Percentiles rank a stretch among this genome's conserved stretches.
Evolutionary conservation across 441 rosid genomes (phyloP).

Genomic region (Populus tomentosa): DNA sequence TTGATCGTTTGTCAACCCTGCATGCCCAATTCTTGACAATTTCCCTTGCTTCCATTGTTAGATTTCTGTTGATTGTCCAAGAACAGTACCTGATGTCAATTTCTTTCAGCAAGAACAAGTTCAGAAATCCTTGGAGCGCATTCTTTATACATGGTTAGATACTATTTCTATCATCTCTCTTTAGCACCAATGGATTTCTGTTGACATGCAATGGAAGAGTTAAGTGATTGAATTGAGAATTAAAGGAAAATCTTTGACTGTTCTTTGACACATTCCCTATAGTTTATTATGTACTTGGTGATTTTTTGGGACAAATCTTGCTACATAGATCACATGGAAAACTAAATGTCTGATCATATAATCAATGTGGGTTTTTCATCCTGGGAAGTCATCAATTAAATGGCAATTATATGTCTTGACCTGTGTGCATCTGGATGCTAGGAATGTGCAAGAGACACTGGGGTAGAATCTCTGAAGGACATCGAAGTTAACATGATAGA

Average conservation of each 20-base stretch:
- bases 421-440: not conserved
- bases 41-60: conserved; percentile 26
- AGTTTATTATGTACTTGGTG: not conserved
- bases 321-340: not conserved
- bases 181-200: not conserved
- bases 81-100: conserved; percentile 92
- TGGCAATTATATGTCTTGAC: not conserved
- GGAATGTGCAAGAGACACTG: not conserved
- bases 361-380: not conserved
- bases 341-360: not conserved
- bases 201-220: not conserved
- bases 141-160: conserved; percentile 89
- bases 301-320: conserved; percentile 1
- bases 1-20: conserved; percentile 1
- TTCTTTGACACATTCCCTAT: not conserved
- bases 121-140: conserved; percentile 96
- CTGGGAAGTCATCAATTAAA: not conserved
- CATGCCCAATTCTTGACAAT: conserved; percentile 16
- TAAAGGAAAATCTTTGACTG: not conserved
- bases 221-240: not conserved
- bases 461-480: not conserved
- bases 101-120: conserved; percentile 97
- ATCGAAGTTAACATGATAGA: not conserved
- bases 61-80: conserved; percentile 99
- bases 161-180: conserved; percentile 5